Percentiles rank a stretch among this genome's conserved stretches.
Evolutionary conservation across 352 stramenopile species (phyloP).

Genomic region (Pythium aphanidermatum): DNA sequence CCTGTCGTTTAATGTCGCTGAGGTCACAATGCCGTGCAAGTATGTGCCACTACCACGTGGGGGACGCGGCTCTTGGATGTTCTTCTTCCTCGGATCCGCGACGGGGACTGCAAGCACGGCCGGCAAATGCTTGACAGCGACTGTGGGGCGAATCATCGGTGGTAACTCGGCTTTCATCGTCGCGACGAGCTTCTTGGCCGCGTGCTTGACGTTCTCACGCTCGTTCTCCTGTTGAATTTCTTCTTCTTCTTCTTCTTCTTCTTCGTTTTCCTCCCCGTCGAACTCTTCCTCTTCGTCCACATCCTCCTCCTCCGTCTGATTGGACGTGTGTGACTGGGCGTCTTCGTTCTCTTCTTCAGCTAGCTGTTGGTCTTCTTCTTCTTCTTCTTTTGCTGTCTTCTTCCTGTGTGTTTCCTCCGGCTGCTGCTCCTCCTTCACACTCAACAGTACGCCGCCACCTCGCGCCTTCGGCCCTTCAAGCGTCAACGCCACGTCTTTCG

Average conservation of each 20-base stretch:
- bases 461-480: too few species aligned
- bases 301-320: constrained; percentile 42
- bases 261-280: neutral
- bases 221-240: constrained; percentile 12
- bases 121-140: constrained; percentile 1
- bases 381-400: constrained; percentile 1
- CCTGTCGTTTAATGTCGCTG: constrained; percentile 4
- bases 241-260: constrained; percentile 8
- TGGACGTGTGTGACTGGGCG: constrained; percentile 28
- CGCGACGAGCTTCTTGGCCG: neutral
- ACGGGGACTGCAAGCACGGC: constrained; percentile 24
- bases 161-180: neutral
- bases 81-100: constrained; percentile 25
- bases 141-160: constrained; percentile 1
- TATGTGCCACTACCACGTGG: constrained; percentile 20
- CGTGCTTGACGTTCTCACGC: neutral
- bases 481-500: too few species aligned
- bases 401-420: too few species aligned
- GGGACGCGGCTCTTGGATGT: constrained; percentile 39
- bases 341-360: constrained; percentile 10
- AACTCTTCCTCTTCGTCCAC: constrained; percentile 5
- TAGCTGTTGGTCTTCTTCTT: constrained; percentile 20
- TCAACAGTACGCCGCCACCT: too few species aligned
- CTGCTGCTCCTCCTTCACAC: too few species aligned
- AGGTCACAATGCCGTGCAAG: neutral